These are phyloP conservation scores for Brassica rapa DNA, from an alignment of 345 rosid genomes.

Conservation along the genomic window DNA sequence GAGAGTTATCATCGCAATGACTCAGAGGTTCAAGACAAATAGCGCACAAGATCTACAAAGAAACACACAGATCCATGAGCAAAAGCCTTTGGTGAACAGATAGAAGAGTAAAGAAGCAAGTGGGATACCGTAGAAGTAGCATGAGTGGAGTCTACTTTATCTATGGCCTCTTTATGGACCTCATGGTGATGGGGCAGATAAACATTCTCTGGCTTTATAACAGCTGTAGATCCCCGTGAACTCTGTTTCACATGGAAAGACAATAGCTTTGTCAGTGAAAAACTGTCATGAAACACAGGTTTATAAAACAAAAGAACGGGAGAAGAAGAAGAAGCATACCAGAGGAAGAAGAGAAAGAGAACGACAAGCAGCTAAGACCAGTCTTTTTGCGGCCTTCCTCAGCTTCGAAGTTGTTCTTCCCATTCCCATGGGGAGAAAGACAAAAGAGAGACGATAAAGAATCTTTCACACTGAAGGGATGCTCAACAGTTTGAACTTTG, in stretches of 20 bases:
- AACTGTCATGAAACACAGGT: not conserved
- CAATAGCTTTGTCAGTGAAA: not conserved
- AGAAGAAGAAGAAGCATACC: slow-evolving; percentile 37
- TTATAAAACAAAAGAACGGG: not conserved
- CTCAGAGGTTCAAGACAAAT: slow-evolving; percentile 79
- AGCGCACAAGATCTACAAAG: slow-evolving; percentile 61
- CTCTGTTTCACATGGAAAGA: slow-evolving; percentile 10
- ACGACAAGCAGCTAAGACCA: slow-evolving; percentile 72
- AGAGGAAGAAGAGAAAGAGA: slow-evolving; percentile 44
- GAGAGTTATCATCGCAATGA: slow-evolving; percentile 39
- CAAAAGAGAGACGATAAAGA: not conserved
- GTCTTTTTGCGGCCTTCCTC: slow-evolving; percentile 60
- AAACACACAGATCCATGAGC: slow-evolving; percentile 3
- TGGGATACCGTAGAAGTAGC: slow-evolving; percentile 51
- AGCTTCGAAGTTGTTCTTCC: slow-evolving; percentile 55
- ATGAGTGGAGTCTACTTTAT: slow-evolving; percentile 43
- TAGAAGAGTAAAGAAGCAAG: not conserved
- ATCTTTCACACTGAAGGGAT: not conserved
- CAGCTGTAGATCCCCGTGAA: not conserved
- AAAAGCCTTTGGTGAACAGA: not conserved
- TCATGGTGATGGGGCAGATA: slow-evolving; percentile 27
- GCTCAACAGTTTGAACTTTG: not conserved
- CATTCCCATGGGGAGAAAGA: slow-evolving; percentile 38
- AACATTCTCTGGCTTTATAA: slow-evolving; percentile 13
- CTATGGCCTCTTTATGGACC: slow-evolving; percentile 29